Evolutionary conservation across 23 red algal species (phyloP), one percentile per base, ranked within the genome.

Genomic region (Gracilaria domingensis): DNA sequence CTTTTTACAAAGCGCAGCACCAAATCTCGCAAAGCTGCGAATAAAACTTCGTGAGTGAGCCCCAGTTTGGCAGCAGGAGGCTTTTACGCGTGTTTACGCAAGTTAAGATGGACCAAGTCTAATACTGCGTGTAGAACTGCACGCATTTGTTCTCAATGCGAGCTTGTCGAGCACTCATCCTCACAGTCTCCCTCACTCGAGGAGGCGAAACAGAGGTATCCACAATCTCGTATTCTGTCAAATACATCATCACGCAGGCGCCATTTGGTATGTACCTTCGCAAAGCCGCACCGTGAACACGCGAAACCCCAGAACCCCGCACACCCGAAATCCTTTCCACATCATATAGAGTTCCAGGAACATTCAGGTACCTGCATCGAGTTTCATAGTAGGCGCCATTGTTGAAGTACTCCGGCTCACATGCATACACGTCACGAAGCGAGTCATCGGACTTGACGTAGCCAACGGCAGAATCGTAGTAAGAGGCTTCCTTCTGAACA

Each of bases 91-190:
- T n/a, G n/a, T n/a, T n/a, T n/a, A n/a, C n/a, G n/a, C n/a, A n/a
- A n/a, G n/a, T n/a, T n/a, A n/a, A n/a, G n/a, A n/a, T n/a, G n/a
- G n/a, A n/a, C n/a, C n/a, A n/a, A n/a, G n/a, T 48, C 69, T 77
- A 77, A 30, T 40, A 77, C 26, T 77, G 72, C 21, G 72, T 35
- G 28, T 77, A 77, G 42, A 77, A 77, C 9, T 40, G 42, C 4
- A 77, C 72, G 72, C 72, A 77, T 9, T 77, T 48, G 72, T 77
- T 77, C 25, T 77, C 72, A 20, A 77, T 37, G 6, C 72, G 38
- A 12, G 72, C 72, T 50, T 77, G 72, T 51, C 72, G 38, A 14
- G 72, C 42, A 13, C 40, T 33, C 72, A 77, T 77, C 23, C 16
- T 45, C 34, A 34, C 30, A 28, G 36, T 35, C 42, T 77, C 72